Evolutionary conservation across 2,329 filamentous ascomycete species (phyloP), one percentile per base, ranked within the genome.

Genomic region (Aspergillus caelatus): DNA sequence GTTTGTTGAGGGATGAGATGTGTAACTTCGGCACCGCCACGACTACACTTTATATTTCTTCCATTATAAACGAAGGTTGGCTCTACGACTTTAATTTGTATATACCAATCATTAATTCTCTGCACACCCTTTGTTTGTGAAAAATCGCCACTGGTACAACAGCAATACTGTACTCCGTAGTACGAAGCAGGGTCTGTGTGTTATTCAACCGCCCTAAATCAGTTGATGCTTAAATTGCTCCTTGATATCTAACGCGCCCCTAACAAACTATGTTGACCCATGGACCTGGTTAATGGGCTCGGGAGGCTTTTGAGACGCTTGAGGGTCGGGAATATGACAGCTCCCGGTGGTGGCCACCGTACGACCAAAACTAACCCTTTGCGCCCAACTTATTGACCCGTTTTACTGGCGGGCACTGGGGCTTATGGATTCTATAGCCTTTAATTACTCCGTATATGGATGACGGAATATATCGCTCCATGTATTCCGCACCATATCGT

Each of bases 241-340:
- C n/a, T 32, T n/a, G 26, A 10, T 19, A 32, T n/a, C 26, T 52
- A 32, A 52, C 48, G 48, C 14, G 26, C 48, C 26, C 48, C 26
- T 30, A 32, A 4, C 23, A 26, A 50, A 50, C 46, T 19, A 14
- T 46, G 34, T 28, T 10, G 30, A 36, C 45, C 59, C 59, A 61
- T 46, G 36, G 53, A 56, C 59, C 48, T 30, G 48, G 61, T 63
- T 63, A 45, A 57, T 26, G 61, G 61, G 61, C 48, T 52, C 61
- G 61, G 61, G 53, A 63, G 57, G 61, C 61, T 60, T 60, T 45
- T 21, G 23, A 52, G 45, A 53, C 46, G 19, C 26, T 52, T 19
- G 48, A 32, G 28, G n/a, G 23, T 50, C 46, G 46, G 46, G 26
- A 52, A 52, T 52, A 52, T 52, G 48, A 52, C 48, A 52, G 48